These are phyloP conservation scores for Chrysanthemum seticuspe DNA, from an alignment of 129 eudicot genomes.

Conservation along the genomic window DNA sequence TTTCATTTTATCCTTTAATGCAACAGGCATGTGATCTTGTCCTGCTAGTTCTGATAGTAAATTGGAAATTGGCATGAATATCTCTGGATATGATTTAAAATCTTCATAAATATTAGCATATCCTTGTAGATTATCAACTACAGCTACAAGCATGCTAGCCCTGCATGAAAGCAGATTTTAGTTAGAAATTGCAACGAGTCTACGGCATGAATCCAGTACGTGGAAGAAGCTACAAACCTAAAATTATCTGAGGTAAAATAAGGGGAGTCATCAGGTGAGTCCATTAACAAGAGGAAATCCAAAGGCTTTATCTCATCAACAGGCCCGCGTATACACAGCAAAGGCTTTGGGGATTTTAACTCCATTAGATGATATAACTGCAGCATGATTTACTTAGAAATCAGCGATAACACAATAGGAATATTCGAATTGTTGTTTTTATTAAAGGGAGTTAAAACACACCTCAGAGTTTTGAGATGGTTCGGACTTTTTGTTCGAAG, in stretches of 20 bases:
- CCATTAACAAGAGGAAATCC: conserved; percentile 69
- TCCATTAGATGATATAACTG: conserved; percentile 80
- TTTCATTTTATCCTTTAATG: conserved; percentile 49
- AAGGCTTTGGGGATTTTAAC: conserved; percentile 55
- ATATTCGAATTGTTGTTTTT: not conserved
- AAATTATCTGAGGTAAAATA: conserved; percentile 63
- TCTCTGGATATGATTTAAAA: conserved; percentile 76
- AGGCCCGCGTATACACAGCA: conserved; percentile 49
- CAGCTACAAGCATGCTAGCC: conserved; percentile 73
- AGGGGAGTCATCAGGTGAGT: conserved; percentile 67
- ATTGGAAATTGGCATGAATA: conserved; percentile 61
- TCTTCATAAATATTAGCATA: conserved; percentile 55
- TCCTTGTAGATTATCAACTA: conserved; percentile 66
- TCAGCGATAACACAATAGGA: conserved; percentile 13
- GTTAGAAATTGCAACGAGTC: not conserved
- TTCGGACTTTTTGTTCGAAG: conserved; percentile 42
- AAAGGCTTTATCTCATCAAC: conserved; percentile 55
- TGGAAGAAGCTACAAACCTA: conserved; percentile 47
- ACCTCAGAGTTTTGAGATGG: conserved; percentile 56
- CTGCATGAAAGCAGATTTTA: conserved; percentile 41
- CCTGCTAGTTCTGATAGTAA: conserved; percentile 47
- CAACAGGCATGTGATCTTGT: conserved; percentile 47
- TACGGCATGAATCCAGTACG: not conserved
- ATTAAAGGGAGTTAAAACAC: not conserved
- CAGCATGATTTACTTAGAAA: conserved; percentile 16